Base-by-base conservation (phyloP, 306 rosid species). In the Spatholobus suberectus region DNA sequence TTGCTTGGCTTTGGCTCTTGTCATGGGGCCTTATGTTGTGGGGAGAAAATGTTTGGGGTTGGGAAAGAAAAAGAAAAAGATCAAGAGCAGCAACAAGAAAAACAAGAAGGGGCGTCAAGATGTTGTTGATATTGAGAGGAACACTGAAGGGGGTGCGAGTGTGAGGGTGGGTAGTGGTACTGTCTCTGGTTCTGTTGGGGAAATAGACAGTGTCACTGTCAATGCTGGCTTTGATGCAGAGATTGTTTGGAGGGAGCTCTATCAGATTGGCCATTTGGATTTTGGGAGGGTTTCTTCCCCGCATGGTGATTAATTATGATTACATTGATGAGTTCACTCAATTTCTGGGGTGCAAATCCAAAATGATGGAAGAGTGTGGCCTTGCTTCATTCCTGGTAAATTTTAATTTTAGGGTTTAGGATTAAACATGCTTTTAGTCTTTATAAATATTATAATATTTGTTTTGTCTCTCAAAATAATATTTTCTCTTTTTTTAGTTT, bases 191-290 rank as follows among this genome's bases (percentile, higher is more conserved):
- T 54, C 51, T 7, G 67, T 18, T 11, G 75, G 4, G 65, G 68
- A 74, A 67, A 66, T 47, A 63, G 86, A 73, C 4, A 84, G 49
- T 55, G 87, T 40, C 46, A 49, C 58, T 81, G 14, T 81, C 7
- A 87, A 84, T 81, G 90, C 85, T 29, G 85, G 88, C 1, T 85
- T 86, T 76, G 93, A 94, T 81, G 92, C 89, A 5, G 99, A 95
- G 75, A 88, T 85, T 40, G 89, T 92, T 73, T 91, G 98, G 99
- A 17, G 81, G 40, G 97, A 95, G 55, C 84, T 92, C 47, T 86
- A 86, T 47, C 92, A 96, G 75, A 77, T 92, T 78, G 92, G 91
- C 26, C 99, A 96, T 83, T 88, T 96, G 86, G 98, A 88, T 47
- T 94, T 92, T 86, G 98, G 98, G 58, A 94, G 93, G 70, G 89